A percentile compares a stretch with the other conserved stretches of the same genome.
Evolutionary conservation across 352 stramenopile genomes (phyloP).

Genomic region (Pythium rhizo-oryzae): DNA sequence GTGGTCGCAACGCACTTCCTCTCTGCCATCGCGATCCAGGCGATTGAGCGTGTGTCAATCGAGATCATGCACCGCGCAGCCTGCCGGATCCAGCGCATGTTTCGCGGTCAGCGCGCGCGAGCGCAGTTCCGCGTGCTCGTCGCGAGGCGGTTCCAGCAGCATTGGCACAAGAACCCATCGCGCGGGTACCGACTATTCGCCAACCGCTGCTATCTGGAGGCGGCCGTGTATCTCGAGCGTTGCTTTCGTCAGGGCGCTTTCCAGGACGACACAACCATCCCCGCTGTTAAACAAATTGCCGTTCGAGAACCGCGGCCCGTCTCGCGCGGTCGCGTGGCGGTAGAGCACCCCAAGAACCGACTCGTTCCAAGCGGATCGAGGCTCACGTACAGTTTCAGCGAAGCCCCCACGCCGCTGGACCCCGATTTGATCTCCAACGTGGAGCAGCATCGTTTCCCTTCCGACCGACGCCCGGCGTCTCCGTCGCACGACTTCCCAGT

Average conservation of each 20-base stretch:
- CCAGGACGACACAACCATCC: constrained; percentile 2
- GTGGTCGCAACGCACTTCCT: constrained; percentile 28
- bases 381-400: constrained; percentile 62
- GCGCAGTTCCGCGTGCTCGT: constrained; percentile 39
- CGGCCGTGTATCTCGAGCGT: constrained; percentile 52
- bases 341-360: not conserved
- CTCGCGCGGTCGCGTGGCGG: not conserved
- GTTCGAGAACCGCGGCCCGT: not conserved
- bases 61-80: constrained; percentile 35
- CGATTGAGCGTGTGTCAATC: constrained; percentile 24
- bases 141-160: constrained; percentile 35
- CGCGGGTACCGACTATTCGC: constrained; percentile 48
- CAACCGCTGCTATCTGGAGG: constrained; percentile 38
- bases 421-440: not conserved
- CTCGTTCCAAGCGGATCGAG: constrained; percentile 32
- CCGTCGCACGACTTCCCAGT: constrained; percentile 1
- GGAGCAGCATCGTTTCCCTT: not conserved
- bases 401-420: constrained; percentile 19
- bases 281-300: not conserved
- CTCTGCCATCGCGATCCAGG: constrained; percentile 19
- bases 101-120: constrained; percentile 43
- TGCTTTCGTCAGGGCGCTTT: constrained; percentile 51
- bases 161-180: constrained; percentile 58
- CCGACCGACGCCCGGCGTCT: constrained; percentile 1
- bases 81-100: constrained; percentile 44